Conservation (phyloP, 2,329 filamentous ascomycete genomes). For the Talaromyces islandicus region DNA sequence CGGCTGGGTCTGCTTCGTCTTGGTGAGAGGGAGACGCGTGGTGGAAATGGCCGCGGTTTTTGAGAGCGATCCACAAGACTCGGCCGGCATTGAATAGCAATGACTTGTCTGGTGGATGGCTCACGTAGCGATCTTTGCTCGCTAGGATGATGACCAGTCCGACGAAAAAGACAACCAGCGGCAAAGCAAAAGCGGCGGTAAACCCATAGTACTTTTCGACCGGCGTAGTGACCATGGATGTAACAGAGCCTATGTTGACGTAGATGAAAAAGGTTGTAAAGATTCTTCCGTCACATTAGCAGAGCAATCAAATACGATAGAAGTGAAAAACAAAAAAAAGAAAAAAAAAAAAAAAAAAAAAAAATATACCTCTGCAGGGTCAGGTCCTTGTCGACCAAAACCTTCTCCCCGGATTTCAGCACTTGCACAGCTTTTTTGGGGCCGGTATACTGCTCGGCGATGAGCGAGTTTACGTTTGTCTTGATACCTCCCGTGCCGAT, state of each 20-base stretch:
- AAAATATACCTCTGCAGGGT: not conserved
- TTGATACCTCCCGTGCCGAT: conserved; percentile 59
- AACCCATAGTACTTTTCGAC: not conserved
- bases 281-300: not conserved
- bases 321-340: not conserved
- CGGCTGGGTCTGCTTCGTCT: conserved; percentile 15
- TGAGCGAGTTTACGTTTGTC: conserved; percentile 47
- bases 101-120: not conserved
- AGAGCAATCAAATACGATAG: not conserved
- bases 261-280: not conserved
- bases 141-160: not conserved
- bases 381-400: not conserved
- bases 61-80: not conserved
- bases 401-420: conserved; percentile 32
- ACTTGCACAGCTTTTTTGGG: conserved; percentile 29
- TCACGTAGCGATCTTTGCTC: not conserved
- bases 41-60: not conserved
- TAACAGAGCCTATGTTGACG: not conserved
- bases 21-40: not conserved
- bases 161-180: not conserved
- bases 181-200: not conserved
- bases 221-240: not conserved
- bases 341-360: not conserved
- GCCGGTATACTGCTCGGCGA: conserved; percentile 53
- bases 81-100: not conserved